A percentile compares a stretch with the other conserved stretches of the same genome.
phyloP scores from a whole-genome alignment of 179 eudicot genomes.

The Patellifolia procumbens region DNA sequence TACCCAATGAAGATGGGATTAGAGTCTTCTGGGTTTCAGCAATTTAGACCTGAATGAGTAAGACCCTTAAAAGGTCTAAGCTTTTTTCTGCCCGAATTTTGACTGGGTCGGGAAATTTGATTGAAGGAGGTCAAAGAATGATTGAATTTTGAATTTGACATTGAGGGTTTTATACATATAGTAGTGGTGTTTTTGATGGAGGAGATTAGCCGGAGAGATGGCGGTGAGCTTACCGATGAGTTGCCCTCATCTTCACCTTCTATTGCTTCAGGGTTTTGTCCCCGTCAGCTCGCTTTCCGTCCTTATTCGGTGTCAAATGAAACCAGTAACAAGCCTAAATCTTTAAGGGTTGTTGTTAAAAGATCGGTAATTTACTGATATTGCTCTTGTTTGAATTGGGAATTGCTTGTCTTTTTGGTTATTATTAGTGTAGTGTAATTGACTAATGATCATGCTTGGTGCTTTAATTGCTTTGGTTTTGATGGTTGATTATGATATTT shows the following conservation, averaged over 20 bases:
- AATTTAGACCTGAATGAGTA: no score
- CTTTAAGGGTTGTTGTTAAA: constrained; percentile 50
- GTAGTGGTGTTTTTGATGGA: constrained; percentile 35
- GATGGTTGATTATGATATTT: neutral
- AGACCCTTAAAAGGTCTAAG: no score
- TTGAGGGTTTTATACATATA: neutral
- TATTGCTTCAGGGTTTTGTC: constrained; percentile 48
- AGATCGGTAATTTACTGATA: constrained; percentile 57
- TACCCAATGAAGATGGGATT: constrained; percentile 58
- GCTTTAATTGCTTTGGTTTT: neutral
- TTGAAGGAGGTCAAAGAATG: neutral
- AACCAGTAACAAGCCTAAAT: constrained; percentile 36
- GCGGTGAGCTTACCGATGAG: constrained; percentile 24
- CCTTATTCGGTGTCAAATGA: constrained; percentile 47
- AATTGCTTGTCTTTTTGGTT: neutral
- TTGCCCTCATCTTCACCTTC: constrained; percentile 25
- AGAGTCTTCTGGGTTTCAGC: constrained; percentile 69
- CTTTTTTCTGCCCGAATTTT: no score
- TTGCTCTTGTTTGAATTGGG: neutral
- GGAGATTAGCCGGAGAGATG: constrained; percentile 30
- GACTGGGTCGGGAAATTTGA: neutral
- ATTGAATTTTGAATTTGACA: neutral
- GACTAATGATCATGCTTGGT: neutral
- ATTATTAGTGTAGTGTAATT: neutral
- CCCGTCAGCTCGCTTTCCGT: constrained; percentile 54